These are phyloP conservation scores for Claviceps fusiformis DNA, from an alignment of 2,329 filamentous ascomycete species.

Conservation along the genomic window DNA sequence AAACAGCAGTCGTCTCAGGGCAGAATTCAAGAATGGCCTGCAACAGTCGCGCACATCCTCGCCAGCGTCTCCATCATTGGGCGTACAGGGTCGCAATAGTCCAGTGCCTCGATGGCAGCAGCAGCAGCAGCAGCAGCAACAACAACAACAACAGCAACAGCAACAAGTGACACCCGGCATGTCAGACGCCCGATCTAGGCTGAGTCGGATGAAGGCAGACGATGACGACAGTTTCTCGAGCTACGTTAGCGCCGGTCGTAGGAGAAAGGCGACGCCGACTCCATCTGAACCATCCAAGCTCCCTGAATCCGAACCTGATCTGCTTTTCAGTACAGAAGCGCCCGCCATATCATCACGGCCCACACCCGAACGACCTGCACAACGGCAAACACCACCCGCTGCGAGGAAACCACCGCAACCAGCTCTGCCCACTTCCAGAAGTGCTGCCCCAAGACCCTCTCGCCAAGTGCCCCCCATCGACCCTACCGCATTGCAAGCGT, in stretches of 20 bases:
- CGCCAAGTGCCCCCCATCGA: constrained; percentile 56
- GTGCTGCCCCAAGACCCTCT: constrained; percentile 32
- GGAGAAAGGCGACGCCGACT: constrained; percentile 49
- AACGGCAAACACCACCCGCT: constrained; percentile 19
- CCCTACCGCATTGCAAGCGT: constrained; percentile 55
- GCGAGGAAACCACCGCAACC: constrained; percentile 14
- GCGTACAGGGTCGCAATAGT: constrained; percentile 29
- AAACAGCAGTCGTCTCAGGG: constrained; percentile 15
- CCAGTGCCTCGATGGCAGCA: constrained; percentile 45
- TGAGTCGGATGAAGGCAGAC: constrained; percentile 49
- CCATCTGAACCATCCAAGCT: constrained; percentile 26
- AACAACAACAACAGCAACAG: too few relatives aligned
- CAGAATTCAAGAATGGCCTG: constrained; percentile 13
- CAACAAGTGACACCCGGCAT: constrained; percentile 27
- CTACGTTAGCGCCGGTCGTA: constrained; percentile 75
- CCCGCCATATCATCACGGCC: constrained; percentile 21
- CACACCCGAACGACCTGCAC: constrained; percentile 23
- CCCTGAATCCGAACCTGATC: constrained; percentile 38
- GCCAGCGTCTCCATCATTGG: constrained; percentile 28
- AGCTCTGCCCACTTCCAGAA: constrained; percentile 22
- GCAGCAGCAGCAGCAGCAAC: too few relatives aligned
- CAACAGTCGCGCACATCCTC: constrained; percentile 35
- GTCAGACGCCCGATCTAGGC: constrained; percentile 32
- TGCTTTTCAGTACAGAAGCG: constrained; percentile 43
- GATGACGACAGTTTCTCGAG: constrained; percentile 64